A percentile compares a stretch with the other conserved stretches of the same genome.
Conservation (phyloP, 164 flowering plant genomes). For the Euptelea pleiosperma region DNA sequence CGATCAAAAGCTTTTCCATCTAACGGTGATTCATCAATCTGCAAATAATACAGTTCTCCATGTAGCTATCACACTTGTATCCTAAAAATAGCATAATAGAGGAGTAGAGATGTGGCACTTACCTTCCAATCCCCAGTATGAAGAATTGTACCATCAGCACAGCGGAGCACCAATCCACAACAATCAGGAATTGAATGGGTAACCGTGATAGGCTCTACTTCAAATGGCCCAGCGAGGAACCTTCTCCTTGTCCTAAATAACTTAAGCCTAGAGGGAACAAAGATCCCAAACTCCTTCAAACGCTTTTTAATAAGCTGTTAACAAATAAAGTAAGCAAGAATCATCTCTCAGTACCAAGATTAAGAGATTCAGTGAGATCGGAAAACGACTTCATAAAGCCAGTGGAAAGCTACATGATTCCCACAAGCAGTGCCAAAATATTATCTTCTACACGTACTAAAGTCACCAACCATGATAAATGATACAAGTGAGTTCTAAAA, state of each 20-base stretch:
- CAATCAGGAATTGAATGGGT: slow-evolving; percentile 99
- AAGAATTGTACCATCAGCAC: slow-evolving; percentile 92
- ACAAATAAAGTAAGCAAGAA: slow-evolving; percentile 15
- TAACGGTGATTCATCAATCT: slow-evolving; percentile 97
- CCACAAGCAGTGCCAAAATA: too few relatives aligned
- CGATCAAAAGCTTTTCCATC: slow-evolving; percentile 95
- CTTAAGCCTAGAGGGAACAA: slow-evolving; percentile 88
- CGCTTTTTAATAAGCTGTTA: slow-evolving; percentile 90
- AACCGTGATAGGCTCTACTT: slow-evolving; percentile 88
- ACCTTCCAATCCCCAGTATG: slow-evolving; percentile 99
- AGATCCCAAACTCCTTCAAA: slow-evolving; percentile 89
- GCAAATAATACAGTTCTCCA: slow-evolving; percentile 19
- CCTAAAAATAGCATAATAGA: neutral
- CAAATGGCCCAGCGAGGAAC: slow-evolving; percentile 94
- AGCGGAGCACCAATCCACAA: slow-evolving; percentile 92
- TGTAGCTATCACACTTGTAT: slow-evolving; percentile 3
- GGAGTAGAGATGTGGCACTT: neutral
- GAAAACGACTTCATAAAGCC: neutral
- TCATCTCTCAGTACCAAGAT: slow-evolving; percentile 7
- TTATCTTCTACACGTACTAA: too few relatives aligned
- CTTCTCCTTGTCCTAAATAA: slow-evolving; percentile 59
- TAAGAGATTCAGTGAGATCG: neutral
- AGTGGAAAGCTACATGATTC: too few relatives aligned
- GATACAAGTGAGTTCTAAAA: too few relatives aligned
- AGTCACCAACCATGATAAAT: too few relatives aligned